These are phyloP conservation scores for Pestalotiopsis sp. DNA, from an alignment of 2,329 filamentous ascomycete species.

Conservation along the genomic window DNA sequence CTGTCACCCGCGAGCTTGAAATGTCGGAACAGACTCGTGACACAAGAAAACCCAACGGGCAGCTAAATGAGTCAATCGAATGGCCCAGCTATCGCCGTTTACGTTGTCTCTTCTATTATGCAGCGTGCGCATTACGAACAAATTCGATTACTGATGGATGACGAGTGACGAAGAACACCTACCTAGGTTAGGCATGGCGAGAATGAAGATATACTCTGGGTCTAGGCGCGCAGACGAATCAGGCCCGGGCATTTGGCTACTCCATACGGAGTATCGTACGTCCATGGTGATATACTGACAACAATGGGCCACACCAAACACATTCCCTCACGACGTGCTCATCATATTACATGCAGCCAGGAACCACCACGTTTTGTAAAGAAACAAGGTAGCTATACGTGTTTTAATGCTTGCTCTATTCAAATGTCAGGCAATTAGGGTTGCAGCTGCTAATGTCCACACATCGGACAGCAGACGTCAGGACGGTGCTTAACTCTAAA, in stretches of 20 bases:
- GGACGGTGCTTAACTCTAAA: conserved; percentile 1
- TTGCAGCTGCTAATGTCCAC: conserved; percentile 1
- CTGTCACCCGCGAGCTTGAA: background rate
- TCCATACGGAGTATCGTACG: too few species aligned
- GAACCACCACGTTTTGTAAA: background rate
- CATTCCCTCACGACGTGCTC: too few species aligned
- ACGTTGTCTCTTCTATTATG: background rate
- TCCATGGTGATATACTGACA: too few species aligned
- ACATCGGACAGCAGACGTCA: background rate
- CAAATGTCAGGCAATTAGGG: background rate
- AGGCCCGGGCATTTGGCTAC: too few species aligned
- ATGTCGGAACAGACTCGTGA: background rate
- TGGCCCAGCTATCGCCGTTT: background rate
- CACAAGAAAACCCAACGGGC: background rate
- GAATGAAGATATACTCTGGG: background rate
- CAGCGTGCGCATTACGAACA: background rate
- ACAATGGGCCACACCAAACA: too few species aligned
- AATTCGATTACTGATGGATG: background rate
- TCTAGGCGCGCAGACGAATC: too few species aligned
- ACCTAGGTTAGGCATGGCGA: background rate
- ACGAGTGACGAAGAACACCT: background rate
- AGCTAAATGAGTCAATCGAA: background rate
- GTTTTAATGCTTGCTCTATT: background rate
- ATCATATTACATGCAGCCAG: too few species aligned
- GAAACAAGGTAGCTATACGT: background rate